phyloP scores from a whole-genome alignment of 2,329 filamentous ascomycete genomes.

The Paecilomyces sp. region DNA sequence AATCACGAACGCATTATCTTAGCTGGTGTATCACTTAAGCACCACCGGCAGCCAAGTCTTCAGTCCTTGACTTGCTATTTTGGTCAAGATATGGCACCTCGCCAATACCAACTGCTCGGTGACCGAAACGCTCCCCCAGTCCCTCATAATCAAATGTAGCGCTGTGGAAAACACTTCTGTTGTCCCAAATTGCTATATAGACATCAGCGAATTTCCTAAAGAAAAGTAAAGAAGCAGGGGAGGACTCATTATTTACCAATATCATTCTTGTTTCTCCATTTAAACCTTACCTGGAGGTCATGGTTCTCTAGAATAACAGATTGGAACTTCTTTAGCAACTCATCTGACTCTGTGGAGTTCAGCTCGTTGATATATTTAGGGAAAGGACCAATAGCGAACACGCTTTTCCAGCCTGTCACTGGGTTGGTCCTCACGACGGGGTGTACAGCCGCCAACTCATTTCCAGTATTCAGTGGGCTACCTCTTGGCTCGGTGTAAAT shows the following conservation, averaged over 20 bases:
- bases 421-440: not conserved
- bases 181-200: not conserved
- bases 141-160: not conserved
- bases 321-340: not conserved
- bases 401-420: not conserved
- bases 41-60: not conserved
- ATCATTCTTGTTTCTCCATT: not conserved
- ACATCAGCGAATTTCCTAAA: too few relatives aligned
- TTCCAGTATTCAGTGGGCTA: not conserved
- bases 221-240: not conserved
- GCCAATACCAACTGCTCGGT: not conserved
- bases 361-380: not conserved
- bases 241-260: not conserved
- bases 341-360: not conserved
- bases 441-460: not conserved
- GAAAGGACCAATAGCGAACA: not conserved
- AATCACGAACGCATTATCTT: not conserved
- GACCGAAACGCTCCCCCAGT: not conserved
- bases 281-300: not conserved
- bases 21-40: not conserved
- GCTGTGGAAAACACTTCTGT: not conserved
- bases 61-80: not conserved
- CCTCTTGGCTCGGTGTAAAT: not conserved
- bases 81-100: not conserved
- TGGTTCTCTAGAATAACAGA: not conserved